Base-by-base conservation (phyloP, 2,329 filamentous ascomycete genomes). In the Aureobasidium namibiae region DNA sequence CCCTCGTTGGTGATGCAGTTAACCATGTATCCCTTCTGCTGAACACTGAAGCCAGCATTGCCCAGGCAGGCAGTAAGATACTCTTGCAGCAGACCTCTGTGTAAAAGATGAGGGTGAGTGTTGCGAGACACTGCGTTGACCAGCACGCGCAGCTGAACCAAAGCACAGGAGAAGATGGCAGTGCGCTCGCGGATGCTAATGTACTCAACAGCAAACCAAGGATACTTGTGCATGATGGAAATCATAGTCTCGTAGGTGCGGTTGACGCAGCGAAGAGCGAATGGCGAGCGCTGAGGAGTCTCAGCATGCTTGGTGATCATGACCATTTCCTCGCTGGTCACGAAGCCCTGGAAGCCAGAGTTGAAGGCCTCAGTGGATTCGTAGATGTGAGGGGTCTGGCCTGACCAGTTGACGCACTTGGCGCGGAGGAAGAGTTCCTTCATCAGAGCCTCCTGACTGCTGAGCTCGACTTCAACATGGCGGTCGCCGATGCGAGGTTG, bases 191-290 rank as follows among this genome's bases (percentile, higher is more conserved):
- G 67, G 23, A 82, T 66, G 1, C 73, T 77, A 65, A 80, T 78
- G 61, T 76, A 65, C 14, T 71, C 65, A 11, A 70, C 67, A 4
- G 75, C 74, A 48, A 72, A 73, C 79, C 79, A 82, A 3, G 80
- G 80, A 61, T 77, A 82, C 76, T 81, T 82, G 69, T 76, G 73
- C 18, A 82, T 68, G 3, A 76, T 79, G 54, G 75, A 78, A 61
- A 81, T 79, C 54, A 78, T 74, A 16, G 72, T 72, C 67, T 82
- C 80, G 64, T 79, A 82, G 16, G 76, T 74, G n/a, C 80, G 77
- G 65, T 80, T 77, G 31, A 74, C 76, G 52, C 74, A 78, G 67
- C 79, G 79, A 38, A 67, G 67, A 29, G 74, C 73, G 62, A 79
- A 82, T 1, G 74, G 75, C 50, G 78, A 79, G 45, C 78, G 74